Conservation (phyloP, 306 rosid species). For the Prunus dulcis region DNA sequence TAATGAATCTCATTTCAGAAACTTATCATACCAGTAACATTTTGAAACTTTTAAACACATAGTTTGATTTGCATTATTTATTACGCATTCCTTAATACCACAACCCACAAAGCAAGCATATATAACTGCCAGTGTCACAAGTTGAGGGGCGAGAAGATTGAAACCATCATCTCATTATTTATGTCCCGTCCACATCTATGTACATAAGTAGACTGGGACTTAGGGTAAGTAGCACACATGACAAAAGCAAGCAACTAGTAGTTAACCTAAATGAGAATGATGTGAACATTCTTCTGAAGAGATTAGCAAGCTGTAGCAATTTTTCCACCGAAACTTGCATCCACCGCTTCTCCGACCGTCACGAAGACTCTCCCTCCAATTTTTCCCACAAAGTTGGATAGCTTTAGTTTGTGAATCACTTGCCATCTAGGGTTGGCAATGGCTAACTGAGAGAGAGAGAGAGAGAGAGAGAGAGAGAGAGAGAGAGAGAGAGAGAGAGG, state of each 20-base stretch:
- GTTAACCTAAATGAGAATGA: background rate
- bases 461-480: slow-evolving; percentile 7
- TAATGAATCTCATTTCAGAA: no score
- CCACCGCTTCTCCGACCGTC: slow-evolving; percentile 82
- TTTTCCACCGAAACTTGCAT: slow-evolving; percentile 24
- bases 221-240: background rate
- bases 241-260: background rate
- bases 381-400: slow-evolving; percentile 53
- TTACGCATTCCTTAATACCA: no score
- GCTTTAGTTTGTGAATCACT: slow-evolving; percentile 43
- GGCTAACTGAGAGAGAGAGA: slow-evolving; percentile 1
- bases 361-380: slow-evolving; percentile 60
- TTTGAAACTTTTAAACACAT: no score
- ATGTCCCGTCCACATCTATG: slow-evolving; percentile 3
- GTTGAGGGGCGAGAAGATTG: background rate
- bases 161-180: background rate
- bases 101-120: no score
- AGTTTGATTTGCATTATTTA: no score
- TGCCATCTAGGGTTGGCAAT: no score
- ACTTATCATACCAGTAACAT: no score
- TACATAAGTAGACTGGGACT: slow-evolving; percentile 8
- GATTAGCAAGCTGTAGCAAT: background rate
- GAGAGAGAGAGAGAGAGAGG: slow-evolving; percentile 4
- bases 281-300: background rate
- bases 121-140: no score